Conservation (phyloP, 495 filamentous ascomycete species). For the Parachaetomium inaequale region DNA sequence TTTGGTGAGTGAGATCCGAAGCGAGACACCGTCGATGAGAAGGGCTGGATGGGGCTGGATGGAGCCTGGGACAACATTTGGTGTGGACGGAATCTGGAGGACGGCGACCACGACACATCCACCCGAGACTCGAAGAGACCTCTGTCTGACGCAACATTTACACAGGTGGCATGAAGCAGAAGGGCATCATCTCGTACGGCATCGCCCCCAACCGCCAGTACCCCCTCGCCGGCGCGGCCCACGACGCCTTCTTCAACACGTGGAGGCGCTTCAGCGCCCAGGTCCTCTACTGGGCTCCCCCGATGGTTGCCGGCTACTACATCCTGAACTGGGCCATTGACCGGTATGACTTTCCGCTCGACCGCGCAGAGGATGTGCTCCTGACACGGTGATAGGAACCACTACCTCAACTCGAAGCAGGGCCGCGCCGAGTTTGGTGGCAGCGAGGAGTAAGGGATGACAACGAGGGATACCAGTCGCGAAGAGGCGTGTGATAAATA, state of each 20-base stretch:
- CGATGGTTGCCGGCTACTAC: conserved; percentile 69
- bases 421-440: conserved; percentile 60
- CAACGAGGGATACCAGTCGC: neutral
- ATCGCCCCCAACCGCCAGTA: conserved; percentile 52
- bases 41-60: no score
- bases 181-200: conserved; percentile 54
- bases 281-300: conserved; percentile 78
- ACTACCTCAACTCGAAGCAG: conserved; percentile 87
- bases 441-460: conserved; percentile 41
- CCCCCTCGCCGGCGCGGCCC: conserved; percentile 53
- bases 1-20: conserved; percentile 61
- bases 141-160: conserved; percentile 21
- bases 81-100: conserved; percentile 6
- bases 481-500: conserved; percentile 26
- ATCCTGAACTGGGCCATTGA: conserved; percentile 82
- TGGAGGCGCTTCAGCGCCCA: conserved; percentile 60
- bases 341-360: conserved; percentile 53
- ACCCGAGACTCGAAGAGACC: neutral
- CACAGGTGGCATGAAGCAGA: conserved; percentile 50
- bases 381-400: conserved; percentile 60
- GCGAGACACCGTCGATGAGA: neutral
- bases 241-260: conserved; percentile 61
- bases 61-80: neutral
- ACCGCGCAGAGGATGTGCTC: neutral
- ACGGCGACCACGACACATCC: neutral